phyloP scores from a whole-genome alignment of 192 early-diverging fungal genomes.

The Haplosporangium gracile region DNA sequence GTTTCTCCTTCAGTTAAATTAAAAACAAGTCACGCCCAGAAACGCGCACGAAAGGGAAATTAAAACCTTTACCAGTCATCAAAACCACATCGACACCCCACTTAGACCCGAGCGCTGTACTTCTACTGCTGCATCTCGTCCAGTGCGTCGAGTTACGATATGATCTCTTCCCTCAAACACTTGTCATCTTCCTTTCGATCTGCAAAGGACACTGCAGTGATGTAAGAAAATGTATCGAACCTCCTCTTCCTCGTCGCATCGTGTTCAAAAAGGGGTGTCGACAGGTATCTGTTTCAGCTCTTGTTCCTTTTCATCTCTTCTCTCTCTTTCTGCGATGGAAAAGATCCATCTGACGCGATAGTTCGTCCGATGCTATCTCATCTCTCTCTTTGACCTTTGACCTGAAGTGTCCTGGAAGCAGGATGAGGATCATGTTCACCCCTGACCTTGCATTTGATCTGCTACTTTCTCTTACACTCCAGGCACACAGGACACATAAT shows the following conservation, averaged over 20 bases:
- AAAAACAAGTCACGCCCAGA: neutral
- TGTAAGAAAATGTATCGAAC: too few species aligned
- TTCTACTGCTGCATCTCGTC: too few species aligned
- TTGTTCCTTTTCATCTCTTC: neutral
- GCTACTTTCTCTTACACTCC: neutral
- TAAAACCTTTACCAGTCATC: neutral
- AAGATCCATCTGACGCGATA: neutral
- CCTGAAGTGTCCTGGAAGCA: neutral
- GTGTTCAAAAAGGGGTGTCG: too few species aligned
- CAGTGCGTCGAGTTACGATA: too few species aligned
- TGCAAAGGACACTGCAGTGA: too few species aligned
- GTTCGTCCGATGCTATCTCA: neutral
- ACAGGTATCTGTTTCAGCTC: too few species aligned
- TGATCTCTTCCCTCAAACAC: too few species aligned
- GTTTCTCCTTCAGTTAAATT: neutral
- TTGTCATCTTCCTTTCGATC: too few species aligned
- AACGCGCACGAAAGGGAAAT: neutral
- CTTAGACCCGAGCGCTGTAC: too few species aligned
- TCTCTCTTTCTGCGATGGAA: too few species aligned
- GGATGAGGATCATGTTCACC: neutral
- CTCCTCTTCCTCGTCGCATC: too few species aligned
- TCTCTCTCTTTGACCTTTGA: neutral
- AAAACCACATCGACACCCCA: neutral
- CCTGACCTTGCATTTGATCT: constrained; percentile 7
- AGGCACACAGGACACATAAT: neutral